Evolutionary conservation across 2,329 filamentous ascomycete genomes (phyloP).

Genomic region (Arthrobotrys pseudoclavata): DNA sequence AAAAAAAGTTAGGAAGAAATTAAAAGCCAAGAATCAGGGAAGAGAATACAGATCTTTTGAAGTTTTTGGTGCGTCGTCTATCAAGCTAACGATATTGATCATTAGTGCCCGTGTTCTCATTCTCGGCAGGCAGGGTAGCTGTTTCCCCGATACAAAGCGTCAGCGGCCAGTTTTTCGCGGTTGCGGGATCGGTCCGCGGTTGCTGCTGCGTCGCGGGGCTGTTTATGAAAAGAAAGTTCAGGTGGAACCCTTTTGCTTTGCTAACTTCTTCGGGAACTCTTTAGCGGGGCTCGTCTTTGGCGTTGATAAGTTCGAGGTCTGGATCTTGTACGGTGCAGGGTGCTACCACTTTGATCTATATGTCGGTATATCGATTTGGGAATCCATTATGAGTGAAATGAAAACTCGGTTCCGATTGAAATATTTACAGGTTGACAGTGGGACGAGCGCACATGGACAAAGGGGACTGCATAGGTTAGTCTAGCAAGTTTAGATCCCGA

Average conservation of each 20-base stretch:
- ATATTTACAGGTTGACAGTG: neutral
- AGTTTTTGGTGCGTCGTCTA: conserved; percentile 1
- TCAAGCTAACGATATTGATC: conserved; percentile 45
- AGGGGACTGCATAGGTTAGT: neutral
- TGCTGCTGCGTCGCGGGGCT: conserved; percentile 32
- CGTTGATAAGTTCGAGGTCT: conserved; percentile 19
- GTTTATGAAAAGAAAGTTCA: conserved; percentile 27
- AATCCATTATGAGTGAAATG: neutral
- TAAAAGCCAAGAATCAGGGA: conserved; percentile 8
- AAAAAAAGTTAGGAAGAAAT: neutral
- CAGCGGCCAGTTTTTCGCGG: conserved; percentile 28
- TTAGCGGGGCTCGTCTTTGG: conserved; percentile 28
- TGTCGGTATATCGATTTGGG: neutral
- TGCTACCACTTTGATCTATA: neutral
- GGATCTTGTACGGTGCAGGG: neutral
- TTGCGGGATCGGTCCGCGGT: conserved; percentile 59
- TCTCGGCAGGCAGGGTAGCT: conserved; percentile 26
- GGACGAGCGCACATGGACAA: conserved; percentile 8
- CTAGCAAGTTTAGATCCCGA: neutral
- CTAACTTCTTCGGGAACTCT: conserved; percentile 30
- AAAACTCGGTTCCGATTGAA: neutral
- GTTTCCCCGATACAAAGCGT: conserved; percentile 31
- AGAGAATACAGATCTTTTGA: conserved; percentile 40
- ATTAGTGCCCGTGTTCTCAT: conserved; percentile 43
- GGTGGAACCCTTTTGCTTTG: conserved; percentile 13